phyloP scores from a whole-genome alignment of 2,329 filamentous ascomycete species.

The Blastomyces percursus region DNA sequence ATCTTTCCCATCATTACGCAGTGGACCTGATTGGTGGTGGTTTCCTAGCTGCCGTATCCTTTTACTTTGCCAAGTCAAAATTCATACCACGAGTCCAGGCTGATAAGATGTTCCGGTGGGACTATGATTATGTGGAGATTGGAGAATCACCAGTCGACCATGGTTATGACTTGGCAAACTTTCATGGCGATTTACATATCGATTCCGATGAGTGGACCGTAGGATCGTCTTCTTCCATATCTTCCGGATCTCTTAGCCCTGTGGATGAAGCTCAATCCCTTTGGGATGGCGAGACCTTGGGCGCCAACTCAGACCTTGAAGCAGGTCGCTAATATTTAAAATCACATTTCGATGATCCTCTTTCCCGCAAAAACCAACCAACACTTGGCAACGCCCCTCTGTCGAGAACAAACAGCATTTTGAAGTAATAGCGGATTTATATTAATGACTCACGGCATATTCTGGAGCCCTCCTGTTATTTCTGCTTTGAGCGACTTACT shows the following conservation, averaged over 20 bases:
- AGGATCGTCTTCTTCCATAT: conserved; percentile 68
- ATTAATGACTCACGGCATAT: conserved; percentile 27
- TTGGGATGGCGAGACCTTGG: conserved; percentile 33
- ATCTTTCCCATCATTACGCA: conserved; percentile 92
- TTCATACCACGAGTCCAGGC: conserved; percentile 73
- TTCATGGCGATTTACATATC: conserved; percentile 46
- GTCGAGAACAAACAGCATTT: conserved; percentile 15
- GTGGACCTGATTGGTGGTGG: conserved; percentile 84
- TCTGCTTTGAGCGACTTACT: conserved; percentile 29
- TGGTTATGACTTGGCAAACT: conserved; percentile 44
- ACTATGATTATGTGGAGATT: conserved; percentile 85
- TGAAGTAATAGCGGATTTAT: conserved; percentile 14
- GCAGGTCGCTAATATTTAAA: conserved; percentile 24
- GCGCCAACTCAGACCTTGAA: conserved; percentile 31
- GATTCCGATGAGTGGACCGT: conserved; percentile 86
- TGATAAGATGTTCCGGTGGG: conserved; percentile 83
- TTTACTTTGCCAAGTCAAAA: conserved; percentile 68
- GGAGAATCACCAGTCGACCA: conserved; percentile 49
- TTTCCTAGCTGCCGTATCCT: conserved; percentile 63
- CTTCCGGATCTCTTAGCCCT: conserved; percentile 52
- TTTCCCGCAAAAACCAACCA: not conserved
- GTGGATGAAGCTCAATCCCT: conserved; percentile 46
- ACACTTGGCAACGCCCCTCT: conserved; percentile 7
- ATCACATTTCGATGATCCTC: conserved; percentile 3
- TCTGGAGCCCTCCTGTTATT: conserved; percentile 18